Evolutionary conservation across 352 stramenopile species (phyloP).

Genomic region (Globisporangium irregulare): DNA sequence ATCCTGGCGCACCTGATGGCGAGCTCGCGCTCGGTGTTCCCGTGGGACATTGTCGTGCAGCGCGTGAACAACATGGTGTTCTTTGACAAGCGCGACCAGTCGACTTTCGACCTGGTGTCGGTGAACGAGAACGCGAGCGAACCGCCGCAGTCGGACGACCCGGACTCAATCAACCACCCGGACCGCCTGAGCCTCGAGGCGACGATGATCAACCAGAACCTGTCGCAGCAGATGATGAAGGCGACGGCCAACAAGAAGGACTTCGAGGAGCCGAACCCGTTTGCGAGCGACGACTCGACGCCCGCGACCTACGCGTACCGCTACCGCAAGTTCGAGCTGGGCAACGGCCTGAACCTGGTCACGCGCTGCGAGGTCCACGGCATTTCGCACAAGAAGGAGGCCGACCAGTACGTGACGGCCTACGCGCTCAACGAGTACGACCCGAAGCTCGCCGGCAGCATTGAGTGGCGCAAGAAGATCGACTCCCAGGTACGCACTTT

Average conservation of each 20-base stretch:
- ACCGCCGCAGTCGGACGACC: slow-evolving; percentile 79
- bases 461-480: slow-evolving; percentile 97
- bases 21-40: slow-evolving; percentile 94
- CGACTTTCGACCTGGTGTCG: slow-evolving; percentile 93
- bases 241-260: slow-evolving; percentile 47
- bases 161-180: slow-evolving; percentile 94
- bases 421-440: slow-evolving; percentile 98
- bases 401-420: slow-evolving; percentile 91
- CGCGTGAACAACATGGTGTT: slow-evolving; percentile 94
- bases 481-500: slow-evolving; percentile 80
- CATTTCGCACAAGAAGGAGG: slow-evolving; percentile 81
- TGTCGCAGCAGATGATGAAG: slow-evolving; percentile 96
- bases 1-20: slow-evolving; percentile 97
- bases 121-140: slow-evolving; percentile 95
- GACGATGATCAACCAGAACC: slow-evolving; percentile 99
- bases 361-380: slow-evolving; percentile 95
- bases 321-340: slow-evolving; percentile 96
- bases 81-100: slow-evolving; percentile 97
- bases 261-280: slow-evolving; percentile 88
- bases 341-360: slow-evolving; percentile 87
- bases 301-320: slow-evolving; percentile 94
- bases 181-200: slow-evolving; percentile 95
- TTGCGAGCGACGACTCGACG: slow-evolving; percentile 93
- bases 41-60: slow-evolving; percentile 96
- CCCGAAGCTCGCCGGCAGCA: slow-evolving; percentile 82